Percentiles rank a stretch among this genome's conserved stretches.
Evolutionary conservation across 208 protist genomes (phyloP).

Genomic region (Giardia muris): DNA sequence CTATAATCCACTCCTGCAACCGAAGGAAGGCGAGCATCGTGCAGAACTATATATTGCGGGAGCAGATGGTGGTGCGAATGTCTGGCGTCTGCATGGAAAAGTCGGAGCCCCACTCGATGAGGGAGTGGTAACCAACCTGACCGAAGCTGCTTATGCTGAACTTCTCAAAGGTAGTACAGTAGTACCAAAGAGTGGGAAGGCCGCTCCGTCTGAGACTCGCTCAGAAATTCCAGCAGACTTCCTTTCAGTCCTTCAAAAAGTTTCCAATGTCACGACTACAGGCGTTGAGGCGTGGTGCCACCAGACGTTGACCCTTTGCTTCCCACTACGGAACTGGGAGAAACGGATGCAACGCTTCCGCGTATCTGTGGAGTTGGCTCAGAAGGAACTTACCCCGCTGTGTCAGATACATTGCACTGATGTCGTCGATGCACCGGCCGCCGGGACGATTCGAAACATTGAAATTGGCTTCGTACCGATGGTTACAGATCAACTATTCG

Average conservation of each 20-base stretch:
- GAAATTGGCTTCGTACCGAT: not conserved
- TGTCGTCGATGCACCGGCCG: not conserved
- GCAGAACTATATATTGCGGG: not conserved
- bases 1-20: not conserved
- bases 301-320: not conserved
- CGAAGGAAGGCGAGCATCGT: not conserved
- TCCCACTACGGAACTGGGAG: slow-evolving; percentile 17
- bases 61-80: slow-evolving; percentile 10
- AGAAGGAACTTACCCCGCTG: not conserved
- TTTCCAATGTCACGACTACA: not conserved
- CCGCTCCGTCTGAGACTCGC: too few species aligned
- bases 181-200: not conserved
- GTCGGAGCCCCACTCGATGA: not conserved
- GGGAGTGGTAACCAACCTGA: not conserved
- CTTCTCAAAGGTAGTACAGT: not conserved
- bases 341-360: slow-evolving; percentile 15
- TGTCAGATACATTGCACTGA: not conserved
- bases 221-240: not conserved
- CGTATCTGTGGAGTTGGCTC: not conserved
- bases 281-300: not conserved
- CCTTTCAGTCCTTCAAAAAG: not conserved
- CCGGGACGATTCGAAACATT: not conserved
- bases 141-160: not conserved
- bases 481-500: not conserved
- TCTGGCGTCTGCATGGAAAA: not conserved